Base-by-base conservation (phyloP, 768 basidiomycete species). In the Ephemerocybe angulata region DNA sequence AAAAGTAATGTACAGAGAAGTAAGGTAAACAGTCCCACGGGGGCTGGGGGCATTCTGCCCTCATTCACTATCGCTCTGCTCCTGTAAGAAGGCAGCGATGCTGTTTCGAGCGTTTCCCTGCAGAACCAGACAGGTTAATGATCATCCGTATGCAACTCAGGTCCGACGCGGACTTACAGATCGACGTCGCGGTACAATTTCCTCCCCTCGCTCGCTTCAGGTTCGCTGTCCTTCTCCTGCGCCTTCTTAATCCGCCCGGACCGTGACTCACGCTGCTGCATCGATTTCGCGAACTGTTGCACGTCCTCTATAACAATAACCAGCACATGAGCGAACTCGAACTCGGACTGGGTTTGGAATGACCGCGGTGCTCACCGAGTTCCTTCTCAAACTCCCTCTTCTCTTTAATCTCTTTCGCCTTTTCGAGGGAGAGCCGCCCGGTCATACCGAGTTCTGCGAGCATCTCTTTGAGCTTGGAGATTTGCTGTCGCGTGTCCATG, bases 361-460 rank as follows among this genome's bases (percentile, higher is more conserved):
- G n/a, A n/a, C n/a, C n/a, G n/a, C n/a, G n/a, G n/a, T n/a, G n/a
- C n/a, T n/a, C n/a, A n/a, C n/a, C 80, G 19, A 93, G 76, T 64
- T 94, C 91, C 56, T 90, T 76, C 22, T 81, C 86, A 5, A 92
- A 66, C 65, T 94, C 94, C 42, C 91, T 75, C 63, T 81, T 81
- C 66, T 76, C 81, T 57, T 79, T 87, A 61, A 95, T 87, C 3
- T 75, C 72, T 61, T 82, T 89, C 3, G 93, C 93, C 70, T 94
- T 87, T 51, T 90, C 91, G 63, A 91, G 62, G 57, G 83, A 93
- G 63, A 85, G 73, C 22, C 86, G 80, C 1, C 89, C 88, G 0
- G 75, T 81, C 90, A 94, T 95, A 1, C 92, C 92, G 28, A 93
- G 75, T 3, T 85, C 87, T 24, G 73, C 63, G 7, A 93, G 75